Conservation (phyloP, 2,329 filamentous ascomycete species). For the Coniochaeta sp. region DNA sequence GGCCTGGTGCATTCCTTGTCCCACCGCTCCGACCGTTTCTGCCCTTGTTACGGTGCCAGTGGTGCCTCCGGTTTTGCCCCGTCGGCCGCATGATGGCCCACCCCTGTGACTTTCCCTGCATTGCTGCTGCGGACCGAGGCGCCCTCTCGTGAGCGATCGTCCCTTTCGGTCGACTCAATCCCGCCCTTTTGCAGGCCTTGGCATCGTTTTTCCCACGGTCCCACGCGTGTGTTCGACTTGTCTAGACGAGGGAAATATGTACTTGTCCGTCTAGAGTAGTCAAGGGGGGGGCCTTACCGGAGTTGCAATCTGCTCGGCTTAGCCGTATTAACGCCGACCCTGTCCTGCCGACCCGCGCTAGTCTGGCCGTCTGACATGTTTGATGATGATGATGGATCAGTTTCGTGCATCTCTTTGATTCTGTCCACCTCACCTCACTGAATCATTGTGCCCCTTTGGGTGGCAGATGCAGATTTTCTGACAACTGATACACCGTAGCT, state of each 20-base stretch:
- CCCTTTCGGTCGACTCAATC: not conserved
- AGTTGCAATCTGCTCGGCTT: not conserved
- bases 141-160: not conserved
- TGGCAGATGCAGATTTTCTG: not conserved
- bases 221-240: too few relatives aligned
- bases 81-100: too few relatives aligned
- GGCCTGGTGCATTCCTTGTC: constrained; percentile 1
- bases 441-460: not conserved
- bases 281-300: too few relatives aligned
- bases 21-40: not conserved
- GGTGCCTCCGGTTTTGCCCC: not conserved
- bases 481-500: not conserved
- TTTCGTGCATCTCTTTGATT: not conserved
- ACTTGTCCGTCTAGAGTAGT: too few relatives aligned
- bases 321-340: not conserved
- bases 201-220: not conserved
- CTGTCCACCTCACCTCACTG: not conserved
- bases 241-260: too few relatives aligned
- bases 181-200: not conserved
- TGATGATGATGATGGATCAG: not conserved
- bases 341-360: not conserved
- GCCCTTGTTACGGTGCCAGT: not conserved
- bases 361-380: not conserved
- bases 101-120: constrained; percentile 1
- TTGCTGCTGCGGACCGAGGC: constrained; percentile 3